These are phyloP conservation scores for Falciphora oryzae DNA, from an alignment of 2,329 filamentous ascomycete genomes.

Conservation along the genomic window DNA sequence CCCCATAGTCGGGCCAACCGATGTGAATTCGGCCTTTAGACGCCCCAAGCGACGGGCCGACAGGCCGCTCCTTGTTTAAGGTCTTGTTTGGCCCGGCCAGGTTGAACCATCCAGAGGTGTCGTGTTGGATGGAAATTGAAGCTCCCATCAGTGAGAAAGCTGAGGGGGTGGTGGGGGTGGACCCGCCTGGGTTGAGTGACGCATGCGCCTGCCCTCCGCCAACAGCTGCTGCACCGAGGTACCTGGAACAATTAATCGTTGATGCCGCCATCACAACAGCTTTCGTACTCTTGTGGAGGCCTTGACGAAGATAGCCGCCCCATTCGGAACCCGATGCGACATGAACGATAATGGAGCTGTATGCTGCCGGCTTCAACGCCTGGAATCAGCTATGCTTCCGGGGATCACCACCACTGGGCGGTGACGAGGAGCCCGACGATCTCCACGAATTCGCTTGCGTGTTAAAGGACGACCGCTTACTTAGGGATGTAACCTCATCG, in stretches of 20 bases:
- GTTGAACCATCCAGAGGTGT: not conserved
- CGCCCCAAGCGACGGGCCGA: no score
- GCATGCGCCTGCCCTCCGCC: not conserved
- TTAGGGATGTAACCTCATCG: constrained; percentile 30
- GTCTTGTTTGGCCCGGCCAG: no score
- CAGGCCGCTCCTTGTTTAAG: no score
- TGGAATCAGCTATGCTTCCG: constrained; percentile 47
- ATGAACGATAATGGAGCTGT: constrained; percentile 38
- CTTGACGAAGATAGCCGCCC: no score
- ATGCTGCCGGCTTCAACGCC: constrained; percentile 52
- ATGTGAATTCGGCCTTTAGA: no score
- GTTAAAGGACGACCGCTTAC: constrained; percentile 25
- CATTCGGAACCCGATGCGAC: no score
- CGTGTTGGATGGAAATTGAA: not conserved
- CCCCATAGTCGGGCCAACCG: not conserved
- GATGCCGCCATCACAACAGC: not conserved
- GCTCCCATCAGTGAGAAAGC: not conserved
- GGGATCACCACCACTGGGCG: constrained; percentile 9
- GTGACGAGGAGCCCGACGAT: constrained; percentile 36
- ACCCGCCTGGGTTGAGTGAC: not conserved
- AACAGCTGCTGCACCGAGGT: no score
- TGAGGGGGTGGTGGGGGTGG: not conserved
- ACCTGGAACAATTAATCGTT: no score
- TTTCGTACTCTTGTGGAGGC: no score
- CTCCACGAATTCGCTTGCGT: constrained; percentile 37